Percentiles rank a stretch among this genome's conserved stretches.
Conservation (phyloP, 371 early-diverging fungal genomes). For the Apophysomyces sp. region DNA sequence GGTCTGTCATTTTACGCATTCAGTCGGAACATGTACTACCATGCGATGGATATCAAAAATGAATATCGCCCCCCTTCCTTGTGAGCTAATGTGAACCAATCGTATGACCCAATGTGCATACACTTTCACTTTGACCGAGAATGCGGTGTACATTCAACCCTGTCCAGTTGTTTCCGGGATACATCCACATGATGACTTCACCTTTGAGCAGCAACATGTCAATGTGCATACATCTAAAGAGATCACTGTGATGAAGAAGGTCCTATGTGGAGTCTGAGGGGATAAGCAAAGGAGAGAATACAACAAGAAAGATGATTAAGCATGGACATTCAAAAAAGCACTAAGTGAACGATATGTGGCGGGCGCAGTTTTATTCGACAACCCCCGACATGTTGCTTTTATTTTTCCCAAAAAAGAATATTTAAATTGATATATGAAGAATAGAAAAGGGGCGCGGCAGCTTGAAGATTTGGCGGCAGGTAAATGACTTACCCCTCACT, state of each 20-base stretch:
- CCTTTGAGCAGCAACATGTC: neutral
- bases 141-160: neutral
- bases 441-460: neutral
- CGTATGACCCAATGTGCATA: neutral
- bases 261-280: no score
- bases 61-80: neutral
- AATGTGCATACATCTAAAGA: neutral
- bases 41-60: neutral
- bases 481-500: neutral
- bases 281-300: neutral
- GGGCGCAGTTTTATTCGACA: neutral
- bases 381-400: neutral
- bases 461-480: constrained; percentile 1
- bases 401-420: neutral
- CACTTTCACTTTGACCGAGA: neutral
- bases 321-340: neutral
- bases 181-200: neutral
- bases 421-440: constrained; percentile 1
- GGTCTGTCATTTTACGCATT: no score
- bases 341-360: neutral
- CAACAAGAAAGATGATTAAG: neutral
- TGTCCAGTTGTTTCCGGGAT: neutral
- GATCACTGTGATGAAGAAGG: no score
- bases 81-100: neutral
- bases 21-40: no score